Evolutionary conservation across 352 stramenopile species (phyloP).

Genomic region (Pythium volutum): DNA sequence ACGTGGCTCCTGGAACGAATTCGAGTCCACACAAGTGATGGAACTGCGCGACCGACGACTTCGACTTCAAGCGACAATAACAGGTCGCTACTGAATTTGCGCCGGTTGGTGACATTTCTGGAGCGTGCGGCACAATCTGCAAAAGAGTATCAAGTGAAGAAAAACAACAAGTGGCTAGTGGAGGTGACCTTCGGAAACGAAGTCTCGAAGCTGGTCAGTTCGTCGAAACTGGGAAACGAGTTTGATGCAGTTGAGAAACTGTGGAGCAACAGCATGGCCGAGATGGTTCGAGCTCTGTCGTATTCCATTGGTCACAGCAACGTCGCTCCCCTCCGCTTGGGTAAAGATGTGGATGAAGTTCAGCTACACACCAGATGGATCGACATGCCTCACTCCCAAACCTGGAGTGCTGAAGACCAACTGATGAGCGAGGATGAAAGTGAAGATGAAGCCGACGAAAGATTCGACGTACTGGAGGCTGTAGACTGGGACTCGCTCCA

Average conservation of each 20-base stretch:
- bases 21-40: slow-evolving; percentile 50
- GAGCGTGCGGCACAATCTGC: slow-evolving; percentile 38
- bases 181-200: slow-evolving; percentile 69
- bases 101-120: slow-evolving; percentile 53
- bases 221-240: slow-evolving; percentile 19
- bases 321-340: slow-evolving; percentile 10
- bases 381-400: neutral
- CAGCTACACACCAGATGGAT: slow-evolving; percentile 34
- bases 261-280: slow-evolving; percentile 37
- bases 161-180: slow-evolving; percentile 46
- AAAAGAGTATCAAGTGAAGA: slow-evolving; percentile 35
- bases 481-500: slow-evolving; percentile 56
- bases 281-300: slow-evolving; percentile 25
- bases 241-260: slow-evolving; percentile 30
- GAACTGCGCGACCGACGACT: neutral
- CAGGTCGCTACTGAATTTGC: slow-evolving; percentile 61
- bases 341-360: slow-evolving; percentile 33
- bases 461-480: slow-evolving; percentile 37
- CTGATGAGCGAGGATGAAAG: slow-evolving; percentile 5
- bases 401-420: neutral
- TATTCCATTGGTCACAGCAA: neutral
- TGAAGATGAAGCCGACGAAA: slow-evolving; percentile 30
- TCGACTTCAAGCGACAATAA: slow-evolving; percentile 2
- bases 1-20: slow-evolving; percentile 64
- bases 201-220: slow-evolving; percentile 34